Base-by-base conservation (phyloP, 2,329 filamentous ascomycete species). In the Fusarium caatingaense region DNA sequence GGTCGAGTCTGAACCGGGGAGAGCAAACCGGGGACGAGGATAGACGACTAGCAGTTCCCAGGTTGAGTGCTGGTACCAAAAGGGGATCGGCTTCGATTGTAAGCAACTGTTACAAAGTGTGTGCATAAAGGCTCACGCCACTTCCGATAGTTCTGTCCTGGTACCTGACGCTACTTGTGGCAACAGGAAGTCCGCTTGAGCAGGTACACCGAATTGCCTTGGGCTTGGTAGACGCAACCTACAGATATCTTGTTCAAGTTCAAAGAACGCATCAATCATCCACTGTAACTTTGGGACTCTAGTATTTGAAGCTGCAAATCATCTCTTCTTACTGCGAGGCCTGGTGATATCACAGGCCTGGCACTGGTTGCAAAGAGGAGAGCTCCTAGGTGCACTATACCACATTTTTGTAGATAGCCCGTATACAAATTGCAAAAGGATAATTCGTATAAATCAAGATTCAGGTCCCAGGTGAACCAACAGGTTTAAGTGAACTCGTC, bases 401-500 rank as follows among this genome's bases (percentile, higher is more conserved):
- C 18, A 37, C 18, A n/a, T 1, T 12, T 37, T 37, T 37, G 18
- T 37, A 37, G 6, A n/a, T 37, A 37, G 10, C 34, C 0, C 2
- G 34, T 37, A 37, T 37, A 11, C 8, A 0, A 18, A 18, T 18
- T 11, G 8, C 1, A 10, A 37, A 18, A 18, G 0, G 9, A 34
- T 18, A 10, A 2, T 34, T 5, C 1, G 5, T 34, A 8, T 4
- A 23, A 25, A 37, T 4, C 8, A 42, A 7, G 2, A 28, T 13
- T 0, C 1, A 5, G 6, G 15, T 7, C 1, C 15, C 2, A 4
- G 4, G 9, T 27, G 1, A 42, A 16, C 21, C n/a, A 50, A 25
- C 8, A 23, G 0, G 2, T 21, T 1, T 8, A 44, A 62, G 15
- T 8, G 2, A 27, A n/a, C 11, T 37, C 27, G 30, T 20, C 27